Conservation (phyloP, 2,329 filamentous ascomycete species). For the Colletotrichum salicis region DNA sequence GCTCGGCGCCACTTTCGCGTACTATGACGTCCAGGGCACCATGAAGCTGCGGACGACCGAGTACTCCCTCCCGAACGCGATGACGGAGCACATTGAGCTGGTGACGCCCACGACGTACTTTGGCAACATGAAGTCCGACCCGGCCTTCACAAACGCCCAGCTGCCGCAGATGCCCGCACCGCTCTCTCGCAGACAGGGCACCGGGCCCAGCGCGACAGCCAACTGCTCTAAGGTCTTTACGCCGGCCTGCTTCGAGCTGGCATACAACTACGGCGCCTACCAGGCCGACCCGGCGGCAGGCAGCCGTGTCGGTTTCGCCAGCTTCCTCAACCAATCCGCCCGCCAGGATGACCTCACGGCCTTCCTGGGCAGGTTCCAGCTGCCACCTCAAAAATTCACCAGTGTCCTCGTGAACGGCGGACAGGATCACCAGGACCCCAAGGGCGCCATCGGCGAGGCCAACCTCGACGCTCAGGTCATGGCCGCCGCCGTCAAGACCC, state of each 20-base stretch:
- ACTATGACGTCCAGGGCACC: constrained; percentile 50
- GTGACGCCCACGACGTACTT: constrained; percentile 60
- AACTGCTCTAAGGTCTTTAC: constrained; percentile 50
- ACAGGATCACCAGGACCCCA: constrained; percentile 50
- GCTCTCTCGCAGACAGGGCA: constrained; percentile 18
- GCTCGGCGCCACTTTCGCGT: constrained; percentile 54
- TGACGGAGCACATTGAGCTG: constrained; percentile 53
- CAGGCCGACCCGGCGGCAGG: constrained; percentile 54
- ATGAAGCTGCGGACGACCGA: constrained; percentile 46
- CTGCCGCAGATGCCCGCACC: constrained; percentile 1
- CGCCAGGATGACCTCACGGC: constrained; percentile 55
- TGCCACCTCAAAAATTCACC: constrained; percentile 56
- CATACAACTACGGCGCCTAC: constrained; percentile 61
- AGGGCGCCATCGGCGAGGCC: constrained; percentile 59
- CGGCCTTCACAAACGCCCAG: constrained; percentile 19
- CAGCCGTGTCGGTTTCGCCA: constrained; percentile 60
- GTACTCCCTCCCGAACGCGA: constrained; percentile 46
- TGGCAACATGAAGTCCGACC: constrained; percentile 43
- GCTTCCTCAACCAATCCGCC: constrained; percentile 63
- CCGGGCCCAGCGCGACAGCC: constrained; percentile 35
- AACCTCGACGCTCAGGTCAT: constrained; percentile 74
- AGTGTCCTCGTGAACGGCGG: constrained; percentile 52
- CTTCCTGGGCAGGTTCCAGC: constrained; percentile 48
- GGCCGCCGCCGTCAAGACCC: constrained; percentile 60
- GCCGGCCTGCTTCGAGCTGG: constrained; percentile 58